Evolutionary conservation across 106 monocot species (phyloP), one percentile per base, ranked within the genome.

Genomic region (Dendrobium huoshanense): DNA sequence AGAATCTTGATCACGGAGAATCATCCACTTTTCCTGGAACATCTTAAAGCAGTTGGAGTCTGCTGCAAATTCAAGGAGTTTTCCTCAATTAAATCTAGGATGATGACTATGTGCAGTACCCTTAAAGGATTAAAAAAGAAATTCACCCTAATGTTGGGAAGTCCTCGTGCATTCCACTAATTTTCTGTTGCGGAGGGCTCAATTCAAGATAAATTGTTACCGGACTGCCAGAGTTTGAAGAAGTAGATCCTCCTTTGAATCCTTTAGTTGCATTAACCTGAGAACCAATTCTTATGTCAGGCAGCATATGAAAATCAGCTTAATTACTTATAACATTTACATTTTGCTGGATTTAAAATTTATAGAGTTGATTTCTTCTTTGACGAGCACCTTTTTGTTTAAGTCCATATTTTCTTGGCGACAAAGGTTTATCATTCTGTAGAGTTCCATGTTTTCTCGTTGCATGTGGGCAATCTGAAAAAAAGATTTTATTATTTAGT

Each of bases 141-240:
- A 20, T 24, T 74, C 84, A 92, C 89, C 89, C 82, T 33, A 92
- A 55, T 24, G 76, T 84, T 61, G 80, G 79, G 75, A 45, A 20
- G 65, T 67, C 80, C 77, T 54, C 75, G 78, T 82, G 49, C 41
- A 79, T 48, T 51, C 40, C 80, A 77, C 72, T 70, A 74, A 67
- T 82, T 80, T 85, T 81, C 42, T 85, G 80, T 41, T 87, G 85
- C 33, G 89, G 85, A 9, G 81, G 89, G 77, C 89, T 84, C 58
- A 92, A 76, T 75, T 87, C 85, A 58, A 89, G 89, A 33, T 84
- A 49, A 61, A 87, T 75, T 17, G 84, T 80, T 55, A 24, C 67
- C 25, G 67, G 61, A 83, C 82, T 55, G 78, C 25, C 25, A 48
- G 78, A 56, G 61, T 77, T 44, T 64, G 27, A 73, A 8, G 76